phyloP scores from a whole-genome alignment of 2,329 filamentous ascomycete genomes.

The Nemania abortiva region DNA sequence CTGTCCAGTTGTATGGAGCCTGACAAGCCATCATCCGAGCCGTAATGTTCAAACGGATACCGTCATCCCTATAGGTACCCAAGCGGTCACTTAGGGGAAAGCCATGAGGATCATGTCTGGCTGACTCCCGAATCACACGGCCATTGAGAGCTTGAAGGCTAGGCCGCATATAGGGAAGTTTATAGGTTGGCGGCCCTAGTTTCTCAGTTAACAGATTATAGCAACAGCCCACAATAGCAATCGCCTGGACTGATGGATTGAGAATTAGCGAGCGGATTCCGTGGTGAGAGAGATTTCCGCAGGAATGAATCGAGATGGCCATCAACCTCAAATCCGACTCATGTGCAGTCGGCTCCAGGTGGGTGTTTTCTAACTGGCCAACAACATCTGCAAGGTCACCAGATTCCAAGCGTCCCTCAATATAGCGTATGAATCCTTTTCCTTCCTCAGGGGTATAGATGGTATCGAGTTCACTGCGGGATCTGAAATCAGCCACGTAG shows the following conservation, averaged over 20 bases:
- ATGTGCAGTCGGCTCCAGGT: conserved; percentile 40
- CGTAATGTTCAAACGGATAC: conserved; percentile 91
- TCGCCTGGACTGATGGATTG: conserved; percentile 86
- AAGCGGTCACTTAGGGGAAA: conserved; percentile 90
- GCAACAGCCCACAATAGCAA: conserved; percentile 97
- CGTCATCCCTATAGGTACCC: conserved; percentile 67
- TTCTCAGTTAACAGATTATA: conserved; percentile 96
- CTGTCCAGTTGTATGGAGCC: conserved; percentile 92
- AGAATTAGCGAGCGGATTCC: conserved; percentile 87
- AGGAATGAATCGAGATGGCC: conserved; percentile 96
- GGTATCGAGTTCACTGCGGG: conserved; percentile 62
- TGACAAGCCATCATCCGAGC: conserved; percentile 98
- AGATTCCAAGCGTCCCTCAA: conserved; percentile 79
- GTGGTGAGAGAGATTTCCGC: conserved; percentile 96
- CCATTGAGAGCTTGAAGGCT: conserved; percentile 74
- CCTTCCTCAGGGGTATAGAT: conserved; percentile 70
- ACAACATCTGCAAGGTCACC: conserved; percentile 70
- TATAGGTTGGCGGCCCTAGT: conserved; percentile 87
- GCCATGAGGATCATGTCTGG: conserved; percentile 85
- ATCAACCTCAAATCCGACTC: conserved; percentile 70
- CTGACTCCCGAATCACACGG: conserved; percentile 75
- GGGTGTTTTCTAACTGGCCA: conserved; percentile 48
- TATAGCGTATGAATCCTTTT: conserved; percentile 79
- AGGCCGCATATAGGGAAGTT: conserved; percentile 81
- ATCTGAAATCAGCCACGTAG: conserved; percentile 62